phyloP scores from a whole-genome alignment of 2,329 filamentous ascomycete species.

The Leptographium galeiforme region DNA sequence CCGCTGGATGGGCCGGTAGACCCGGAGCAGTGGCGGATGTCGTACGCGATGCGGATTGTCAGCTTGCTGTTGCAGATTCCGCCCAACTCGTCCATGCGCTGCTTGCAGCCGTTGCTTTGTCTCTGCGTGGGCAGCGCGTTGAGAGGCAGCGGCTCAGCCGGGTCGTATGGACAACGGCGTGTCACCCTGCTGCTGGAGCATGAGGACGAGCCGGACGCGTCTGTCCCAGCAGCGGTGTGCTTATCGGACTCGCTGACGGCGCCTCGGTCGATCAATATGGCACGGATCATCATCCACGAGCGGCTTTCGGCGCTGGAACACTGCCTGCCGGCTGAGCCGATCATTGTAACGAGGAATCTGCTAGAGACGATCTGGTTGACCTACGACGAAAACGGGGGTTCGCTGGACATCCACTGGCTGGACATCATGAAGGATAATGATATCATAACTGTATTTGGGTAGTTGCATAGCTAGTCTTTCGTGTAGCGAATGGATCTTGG shows the following conservation, averaged over 20 bases:
- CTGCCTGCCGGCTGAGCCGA: slow-evolving; percentile 23
- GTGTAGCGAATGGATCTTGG: slow-evolving; percentile 7
- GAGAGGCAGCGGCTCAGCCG: neutral
- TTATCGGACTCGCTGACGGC: neutral
- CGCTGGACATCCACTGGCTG: slow-evolving; percentile 8
- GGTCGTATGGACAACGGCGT: neutral
- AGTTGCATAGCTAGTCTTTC: too few relatives aligned
- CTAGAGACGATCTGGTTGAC: slow-evolving; percentile 25
- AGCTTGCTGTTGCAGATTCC: slow-evolving; percentile 10
- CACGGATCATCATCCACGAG: slow-evolving; percentile 21
- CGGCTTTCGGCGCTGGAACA: slow-evolving; percentile 23
- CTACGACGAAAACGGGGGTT: slow-evolving; percentile 21
- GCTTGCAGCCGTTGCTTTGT: slow-evolving; percentile 13
- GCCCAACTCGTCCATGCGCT: slow-evolving; percentile 12
- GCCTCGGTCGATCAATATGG: slow-evolving; percentile 3
- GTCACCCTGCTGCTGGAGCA: neutral
- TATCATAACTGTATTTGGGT: neutral
- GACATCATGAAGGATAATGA: slow-evolving; percentile 7
- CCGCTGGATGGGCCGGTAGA: neutral
- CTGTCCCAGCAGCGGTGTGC: neutral
- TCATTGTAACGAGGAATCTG: slow-evolving; percentile 23
- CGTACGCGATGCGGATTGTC: slow-evolving; percentile 8
- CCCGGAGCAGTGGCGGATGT: slow-evolving; percentile 4
- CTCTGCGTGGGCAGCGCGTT: slow-evolving; percentile 12
- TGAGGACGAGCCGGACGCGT: neutral